These are phyloP conservation scores for Ailanthus altissimus DNA, from an alignment of 345 rosid genomes.

Conservation along the genomic window DNA sequence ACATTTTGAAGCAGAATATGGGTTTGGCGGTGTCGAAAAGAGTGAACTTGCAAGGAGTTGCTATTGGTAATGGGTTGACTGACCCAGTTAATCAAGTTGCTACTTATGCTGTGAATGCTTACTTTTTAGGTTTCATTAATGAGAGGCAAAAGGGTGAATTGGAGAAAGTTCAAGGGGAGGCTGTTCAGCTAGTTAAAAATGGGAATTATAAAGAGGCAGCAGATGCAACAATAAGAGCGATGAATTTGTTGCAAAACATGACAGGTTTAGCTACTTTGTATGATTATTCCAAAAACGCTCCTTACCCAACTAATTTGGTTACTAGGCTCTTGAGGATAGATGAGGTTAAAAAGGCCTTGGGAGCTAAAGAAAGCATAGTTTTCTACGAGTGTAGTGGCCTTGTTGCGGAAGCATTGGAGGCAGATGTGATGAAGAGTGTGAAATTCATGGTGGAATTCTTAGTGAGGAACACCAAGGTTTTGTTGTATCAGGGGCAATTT, in stretches of 20 bases:
- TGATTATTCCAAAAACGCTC: too few species aligned
- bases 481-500: slow-evolving; percentile 66
- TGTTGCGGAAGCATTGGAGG: slow-evolving; percentile 41
- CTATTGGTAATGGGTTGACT: slow-evolving; percentile 79
- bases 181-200: slow-evolving; percentile 38
- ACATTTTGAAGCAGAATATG: slow-evolving; percentile 52
- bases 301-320: too few species aligned
- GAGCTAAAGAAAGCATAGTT: slow-evolving; percentile 31
- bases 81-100: slow-evolving; percentile 62
- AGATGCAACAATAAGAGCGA: slow-evolving; percentile 40
- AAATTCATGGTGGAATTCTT: slow-evolving; percentile 66
- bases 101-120: slow-evolving; percentile 59
- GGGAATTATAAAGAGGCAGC: slow-evolving; percentile 66
- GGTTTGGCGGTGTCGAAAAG: slow-evolving; percentile 27
- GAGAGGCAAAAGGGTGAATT: slow-evolving; percentile 60
- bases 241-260: slow-evolving; percentile 45
- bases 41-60: slow-evolving; percentile 64
- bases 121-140: slow-evolving; percentile 62
- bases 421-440: slow-evolving; percentile 76
- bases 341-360: too few species aligned
- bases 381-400: slow-evolving; percentile 52
- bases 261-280: too few species aligned
- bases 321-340: too few species aligned
- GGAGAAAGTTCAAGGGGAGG: slow-evolving; percentile 53
- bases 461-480: slow-evolving; percentile 50